Base-by-base conservation (phyloP, 2,329 filamentous ascomycete genomes). In the Tolypocladium tropicale region DNA sequence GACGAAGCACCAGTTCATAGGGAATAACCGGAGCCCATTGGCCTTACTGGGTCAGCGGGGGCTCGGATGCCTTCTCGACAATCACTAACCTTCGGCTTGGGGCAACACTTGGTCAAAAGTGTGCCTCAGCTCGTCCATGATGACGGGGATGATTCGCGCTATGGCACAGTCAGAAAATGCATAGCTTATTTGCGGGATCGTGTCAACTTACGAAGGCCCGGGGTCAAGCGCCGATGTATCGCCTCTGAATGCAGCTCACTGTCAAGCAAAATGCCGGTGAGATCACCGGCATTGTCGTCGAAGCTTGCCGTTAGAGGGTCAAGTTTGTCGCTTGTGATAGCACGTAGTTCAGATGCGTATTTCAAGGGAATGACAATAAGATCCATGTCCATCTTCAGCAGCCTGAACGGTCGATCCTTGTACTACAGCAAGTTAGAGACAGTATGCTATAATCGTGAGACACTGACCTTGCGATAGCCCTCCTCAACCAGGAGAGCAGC, bases 301-400 rank as follows among this genome's bases (percentile, higher is more conserved):
- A 60, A 60, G 52, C 57, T 58, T n/a, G 58, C 58, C 14, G 57
- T 60, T 21, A 60, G 49, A 18, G 58, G 52, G 21, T 60, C 58
- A 0, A 60, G 53, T 36, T 58, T 58, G 55, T 60, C 58, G 41
- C 55, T 60, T 9, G 57, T 60, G 11, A 60, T 34, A 14, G 55
- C 49, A 6, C 58, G 53, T 14, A 60, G 30, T 33, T 60, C 58
- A 10, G 34, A 25, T 4, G 58, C 57, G n/a, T 60, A 58, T 32
- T 56, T 55, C 10, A 60, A 43, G 2, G 58, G 58, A 46, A 60
- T 54, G 14, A 60, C 49, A 33, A 58, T 46, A 10, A 60, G 48
- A 32, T 60, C 58, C 58, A 60, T 60, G 36, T 60, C 58, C 58
- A 60, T 58, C 32, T 57, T 60, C 6, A 57, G 57, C 11, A 60